Conservation (phyloP, 2,329 filamentous ascomycete genomes). For the Drechslerella dactyloides region DNA sequence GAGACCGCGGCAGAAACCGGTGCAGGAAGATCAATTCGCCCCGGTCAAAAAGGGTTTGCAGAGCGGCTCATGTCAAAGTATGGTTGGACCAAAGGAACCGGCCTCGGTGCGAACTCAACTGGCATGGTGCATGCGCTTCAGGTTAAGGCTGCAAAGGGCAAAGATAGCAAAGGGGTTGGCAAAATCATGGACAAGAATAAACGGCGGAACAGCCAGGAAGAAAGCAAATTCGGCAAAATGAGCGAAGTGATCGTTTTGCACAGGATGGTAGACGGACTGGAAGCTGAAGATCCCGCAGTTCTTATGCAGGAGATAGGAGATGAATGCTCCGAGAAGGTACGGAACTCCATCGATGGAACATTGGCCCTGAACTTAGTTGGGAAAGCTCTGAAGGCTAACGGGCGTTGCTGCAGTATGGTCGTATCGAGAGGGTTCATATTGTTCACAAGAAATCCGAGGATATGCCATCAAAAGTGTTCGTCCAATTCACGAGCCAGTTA, state of each 20-base stretch:
- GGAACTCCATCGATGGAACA: slow-evolving; percentile 58
- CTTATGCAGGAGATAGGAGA: slow-evolving; percentile 95
- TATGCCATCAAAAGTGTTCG: slow-evolving; percentile 73
- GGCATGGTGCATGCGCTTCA: slow-evolving; percentile 85
- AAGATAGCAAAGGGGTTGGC: slow-evolving; percentile 74
- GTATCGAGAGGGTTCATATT: slow-evolving; percentile 57
- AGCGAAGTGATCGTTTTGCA: slow-evolving; percentile 80
- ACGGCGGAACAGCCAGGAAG: slow-evolving; percentile 59
- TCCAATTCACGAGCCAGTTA: slow-evolving; percentile 86
- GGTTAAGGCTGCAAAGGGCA: slow-evolving; percentile 83
- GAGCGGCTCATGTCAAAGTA: slow-evolving; percentile 90
- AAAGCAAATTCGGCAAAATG: slow-evolving; percentile 73
- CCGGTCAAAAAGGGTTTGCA: slow-evolving; percentile 83
- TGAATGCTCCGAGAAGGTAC: slow-evolving; percentile 77
- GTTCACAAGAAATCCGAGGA: slow-evolving; percentile 29
- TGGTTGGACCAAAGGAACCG: slow-evolving; percentile 87
- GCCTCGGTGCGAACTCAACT: slow-evolving; percentile 78
- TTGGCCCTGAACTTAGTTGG: not conserved
- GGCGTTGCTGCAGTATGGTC: slow-evolving; percentile 17
- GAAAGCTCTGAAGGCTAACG: slow-evolving; percentile 17
- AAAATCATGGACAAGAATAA: slow-evolving; percentile 80
- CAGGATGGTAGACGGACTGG: slow-evolving; percentile 84
- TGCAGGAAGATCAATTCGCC: slow-evolving; percentile 67
- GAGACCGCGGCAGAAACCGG: slow-evolving; percentile 10
- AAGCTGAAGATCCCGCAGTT: slow-evolving; percentile 63